phyloP scores from a whole-genome alignment of 2,329 filamentous ascomycete species.

The Domatiomyces globalis region DNA sequence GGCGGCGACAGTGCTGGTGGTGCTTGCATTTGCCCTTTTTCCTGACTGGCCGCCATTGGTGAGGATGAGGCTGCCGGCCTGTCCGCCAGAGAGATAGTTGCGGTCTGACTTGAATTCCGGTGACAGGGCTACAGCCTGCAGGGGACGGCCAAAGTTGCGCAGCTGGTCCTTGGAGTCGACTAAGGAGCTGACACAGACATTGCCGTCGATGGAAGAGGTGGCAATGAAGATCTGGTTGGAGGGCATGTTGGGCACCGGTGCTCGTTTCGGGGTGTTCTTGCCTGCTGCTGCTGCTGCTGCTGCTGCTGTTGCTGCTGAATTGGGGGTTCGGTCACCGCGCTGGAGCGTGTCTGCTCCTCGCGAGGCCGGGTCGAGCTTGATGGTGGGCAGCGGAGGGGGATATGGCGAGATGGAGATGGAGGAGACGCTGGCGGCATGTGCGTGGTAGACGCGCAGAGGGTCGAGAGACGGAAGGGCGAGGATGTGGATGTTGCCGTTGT shows the following conservation, averaged over 20 bases:
- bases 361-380: constrained; percentile 21
- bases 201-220: constrained; percentile 87
- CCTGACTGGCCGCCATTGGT: constrained; percentile 70
- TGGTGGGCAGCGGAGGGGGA: constrained; percentile 44
- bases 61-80: constrained; percentile 73
- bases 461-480: constrained; percentile 71
- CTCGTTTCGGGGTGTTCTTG: constrained; percentile 35
- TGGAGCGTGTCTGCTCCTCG: constrained; percentile 23
- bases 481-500: constrained; percentile 92
- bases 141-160: constrained; percentile 82
- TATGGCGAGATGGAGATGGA: constrained; percentile 81
- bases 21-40: constrained; percentile 70
- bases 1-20: constrained; percentile 67
- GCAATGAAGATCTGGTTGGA: constrained; percentile 89
- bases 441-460: constrained; percentile 71
- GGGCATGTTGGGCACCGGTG: constrained; percentile 54
- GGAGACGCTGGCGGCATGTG: constrained; percentile 83
- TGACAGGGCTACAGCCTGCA: constrained; percentile 85
- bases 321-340: constrained; percentile 17
- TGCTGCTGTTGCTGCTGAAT: constrained; percentile 25
- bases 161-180: constrained; percentile 77
- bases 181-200: constrained; percentile 81
- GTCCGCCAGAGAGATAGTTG: constrained; percentile 78
- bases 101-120: constrained; percentile 85
- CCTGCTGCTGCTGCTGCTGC: constrained; percentile 37